Base-by-base conservation (phyloP, 768 basidiomycete genomes). In the Polyporus arcularius region DNA sequence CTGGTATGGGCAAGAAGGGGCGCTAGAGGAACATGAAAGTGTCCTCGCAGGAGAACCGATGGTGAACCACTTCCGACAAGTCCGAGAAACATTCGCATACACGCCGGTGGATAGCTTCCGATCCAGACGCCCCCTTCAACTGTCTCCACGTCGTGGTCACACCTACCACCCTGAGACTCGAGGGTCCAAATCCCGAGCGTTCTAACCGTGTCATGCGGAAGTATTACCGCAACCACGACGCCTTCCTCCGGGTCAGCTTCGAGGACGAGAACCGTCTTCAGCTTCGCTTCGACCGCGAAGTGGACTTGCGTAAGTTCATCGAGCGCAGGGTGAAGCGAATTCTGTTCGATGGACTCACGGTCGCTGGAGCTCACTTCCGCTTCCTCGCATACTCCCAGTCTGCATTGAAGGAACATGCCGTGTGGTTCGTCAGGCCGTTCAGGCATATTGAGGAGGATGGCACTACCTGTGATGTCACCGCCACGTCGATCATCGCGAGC, bases 311-410 rank as follows among this genome's bases (percentile, higher is more conserved):
- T 4, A 67, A 53, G 4, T 88, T 87, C 63, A 77, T 87, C 53
- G 68, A 72, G 30, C 55, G 67, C 3, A 79, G 86, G 42, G 76
- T 87, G 16, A 82, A 83, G 1, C 65, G 72, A 11, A 68, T 84
- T 28, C 69, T 80, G 16, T 53, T 76, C 1, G 57, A 74, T 9
- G 85, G 85, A 0, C 66, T 90, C 21, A 67, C 41, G 3, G 77
- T 92, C 38, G 86, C 82, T 2, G 81, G 82, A 1, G 76, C 83
- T 41, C 66, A 68, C 7, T 90, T 89, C 66, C 62, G 79, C 1
- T 90, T 89, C 66, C 76, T 92, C 15, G 89, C 85, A 0, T 90
- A 90, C 71, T 89, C 88, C 0, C 85, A 85, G 65, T 90, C 88
- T 3, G 87, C 89, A 0, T 73, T 90, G 26, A 88, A 86, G 50